Evolutionary conservation across 2,329 filamentous ascomycete genomes (phyloP), one percentile per base, ranked within the genome.

Genomic region (Aspergillus candidus): DNA sequence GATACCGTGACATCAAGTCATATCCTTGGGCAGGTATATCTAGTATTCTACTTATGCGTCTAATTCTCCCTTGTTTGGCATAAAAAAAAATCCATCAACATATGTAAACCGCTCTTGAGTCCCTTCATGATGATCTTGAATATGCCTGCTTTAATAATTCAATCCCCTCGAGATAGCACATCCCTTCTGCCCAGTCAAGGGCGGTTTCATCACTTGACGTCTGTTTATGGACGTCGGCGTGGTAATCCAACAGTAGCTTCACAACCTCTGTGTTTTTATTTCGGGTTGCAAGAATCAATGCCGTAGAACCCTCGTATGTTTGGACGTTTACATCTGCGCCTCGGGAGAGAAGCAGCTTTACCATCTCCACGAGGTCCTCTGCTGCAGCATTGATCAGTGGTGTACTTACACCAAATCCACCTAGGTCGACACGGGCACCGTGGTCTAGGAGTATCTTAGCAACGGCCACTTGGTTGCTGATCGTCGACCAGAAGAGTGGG

Each of bases 101-200:
- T n/a, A n/a, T n/a, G n/a, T n/a, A n/a, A n/a, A n/a, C n/a, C n/a
- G n/a, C n/a, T n/a, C n/a, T n/a, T n/a, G n/a, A n/a, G n/a, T n/a
- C n/a, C n/a, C n/a, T n/a, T n/a, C n/a, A n/a, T n/a, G n/a, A n/a
- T n/a, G n/a, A n/a, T n/a, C n/a, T n/a, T n/a, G n/a, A n/a, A n/a
- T n/a, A n/a, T n/a, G 35, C 41, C 6, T 36, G 29, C 29, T 47
- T 40, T 12, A 53, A 18, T n/a, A 50, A 11, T 7, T 38, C 35
- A 6, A 46, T 10, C 6, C 40, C 33, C 2, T 51, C 38, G 7
- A n/a, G 6, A 14, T 38, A 30, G 6, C 35, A 14, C 6, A 11
- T n/a, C 7, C 47, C 34, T 7, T 18, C 30, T 6, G 48, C 51
- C 15, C 37, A 30, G n/a, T 53, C 51, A 8, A 51, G 27, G 8